Conservation (phyloP, 441 rosid genomes). For the Theobroma grandiflorum region DNA sequence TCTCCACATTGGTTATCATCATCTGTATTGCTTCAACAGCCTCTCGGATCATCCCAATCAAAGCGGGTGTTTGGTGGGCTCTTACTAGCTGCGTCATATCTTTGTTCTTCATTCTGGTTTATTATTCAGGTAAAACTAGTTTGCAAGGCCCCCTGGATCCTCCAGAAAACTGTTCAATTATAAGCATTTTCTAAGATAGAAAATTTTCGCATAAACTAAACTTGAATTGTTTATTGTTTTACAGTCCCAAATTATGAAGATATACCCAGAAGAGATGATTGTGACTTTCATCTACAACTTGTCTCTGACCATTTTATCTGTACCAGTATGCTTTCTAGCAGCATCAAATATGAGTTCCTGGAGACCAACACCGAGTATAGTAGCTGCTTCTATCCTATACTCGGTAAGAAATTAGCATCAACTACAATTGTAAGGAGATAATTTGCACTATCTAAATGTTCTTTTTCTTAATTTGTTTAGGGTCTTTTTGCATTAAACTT, state of each 20-base stretch:
- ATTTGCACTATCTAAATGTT: neutral
- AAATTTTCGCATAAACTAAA: constrained; percentile 34
- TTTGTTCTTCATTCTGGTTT: constrained; percentile 26
- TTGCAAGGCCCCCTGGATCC: neutral
- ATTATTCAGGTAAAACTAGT: constrained; percentile 53
- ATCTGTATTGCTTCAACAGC: neutral
- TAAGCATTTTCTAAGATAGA: neutral
- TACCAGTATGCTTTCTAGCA: constrained; percentile 43
- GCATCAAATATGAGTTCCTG: constrained; percentile 47
- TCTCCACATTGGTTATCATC: constrained; percentile 10
- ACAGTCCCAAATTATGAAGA: constrained; percentile 65
- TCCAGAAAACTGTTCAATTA: neutral
- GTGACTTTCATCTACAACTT: constrained; percentile 51
- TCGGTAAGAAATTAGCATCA: constrained; percentile 34
- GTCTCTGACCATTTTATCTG: constrained; percentile 37
- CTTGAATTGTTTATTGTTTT: neutral
- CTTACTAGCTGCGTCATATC: constrained; percentile 36
- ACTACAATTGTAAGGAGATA: neutral
- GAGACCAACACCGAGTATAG: constrained; percentile 43
- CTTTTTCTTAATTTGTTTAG: constrained; percentile 29
- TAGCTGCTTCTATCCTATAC: constrained; percentile 43
- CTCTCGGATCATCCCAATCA: constrained; percentile 25
- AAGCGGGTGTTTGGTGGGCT: constrained; percentile 56
- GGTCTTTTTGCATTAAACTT: constrained; percentile 60
- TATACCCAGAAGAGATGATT: constrained; percentile 57